Conservation (phyloP, 306 rosid genomes). For the Trichosanthes truncata region DNA sequence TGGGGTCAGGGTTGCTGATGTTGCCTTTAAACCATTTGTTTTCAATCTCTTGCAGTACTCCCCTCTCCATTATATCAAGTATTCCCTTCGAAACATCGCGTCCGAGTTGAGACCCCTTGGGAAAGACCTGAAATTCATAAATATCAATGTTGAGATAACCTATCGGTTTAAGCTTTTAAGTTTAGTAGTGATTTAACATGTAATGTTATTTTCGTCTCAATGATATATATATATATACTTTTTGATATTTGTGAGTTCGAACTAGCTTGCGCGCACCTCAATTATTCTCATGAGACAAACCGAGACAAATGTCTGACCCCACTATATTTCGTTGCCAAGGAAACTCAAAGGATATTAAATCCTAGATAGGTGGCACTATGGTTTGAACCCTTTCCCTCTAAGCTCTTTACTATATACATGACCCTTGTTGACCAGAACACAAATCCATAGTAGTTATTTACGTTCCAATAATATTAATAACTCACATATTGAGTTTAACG, state of each 20-base stretch:
- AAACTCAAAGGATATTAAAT: neutral
- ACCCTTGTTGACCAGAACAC: too few relatives aligned
- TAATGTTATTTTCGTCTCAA: too few relatives aligned
- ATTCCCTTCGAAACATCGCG: constrained; percentile 56
- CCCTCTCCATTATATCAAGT: constrained; percentile 48
- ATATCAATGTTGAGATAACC: neutral
- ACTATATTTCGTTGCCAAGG: neutral
- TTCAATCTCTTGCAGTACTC: constrained; percentile 42
- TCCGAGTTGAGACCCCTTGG: constrained; percentile 40
- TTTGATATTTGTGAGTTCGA: too few relatives aligned
- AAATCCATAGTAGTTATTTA: neutral
- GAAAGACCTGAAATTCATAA: constrained; percentile 23
- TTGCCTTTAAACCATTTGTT: constrained; percentile 33
- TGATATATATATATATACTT: too few relatives aligned
- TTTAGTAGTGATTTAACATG: neutral
- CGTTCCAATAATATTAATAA: neutral
- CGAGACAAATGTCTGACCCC: too few relatives aligned
- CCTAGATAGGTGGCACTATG: too few relatives aligned
- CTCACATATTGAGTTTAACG: neutral
- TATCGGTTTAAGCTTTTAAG: neutral
- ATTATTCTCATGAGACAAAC: too few relatives aligned
- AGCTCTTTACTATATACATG: too few relatives aligned
- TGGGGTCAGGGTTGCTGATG: constrained; percentile 18
- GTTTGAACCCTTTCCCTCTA: too few relatives aligned
- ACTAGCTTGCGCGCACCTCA: too few relatives aligned